A percentile compares a stretch with the other conserved stretches of the same genome.
These are phyloP conservation scores for Annona cherimola DNA, from an alignment of 164 flowering plant species.

Conservation along the genomic window DNA sequence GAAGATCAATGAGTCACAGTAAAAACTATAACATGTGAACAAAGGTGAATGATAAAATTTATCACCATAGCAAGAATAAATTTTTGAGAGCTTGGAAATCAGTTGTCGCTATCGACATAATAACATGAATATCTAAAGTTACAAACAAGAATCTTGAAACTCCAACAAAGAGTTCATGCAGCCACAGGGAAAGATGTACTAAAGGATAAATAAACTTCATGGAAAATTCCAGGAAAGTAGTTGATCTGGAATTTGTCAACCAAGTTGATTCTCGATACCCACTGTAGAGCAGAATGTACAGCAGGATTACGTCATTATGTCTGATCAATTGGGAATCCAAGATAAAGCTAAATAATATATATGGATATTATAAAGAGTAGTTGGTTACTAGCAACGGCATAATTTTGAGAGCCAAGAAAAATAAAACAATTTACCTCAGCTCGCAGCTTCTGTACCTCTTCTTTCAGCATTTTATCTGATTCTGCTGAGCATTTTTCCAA, in stretches of 20 bases:
- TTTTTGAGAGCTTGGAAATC: too few species aligned
- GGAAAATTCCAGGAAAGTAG: too few species aligned
- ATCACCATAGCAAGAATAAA: neutral
- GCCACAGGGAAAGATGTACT: too few species aligned
- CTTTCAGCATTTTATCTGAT: slow-evolving; percentile 29
- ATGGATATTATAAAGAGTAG: neutral
- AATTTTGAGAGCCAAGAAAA: slow-evolving; percentile 1
- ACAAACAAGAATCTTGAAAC: neutral
- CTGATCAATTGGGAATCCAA: neutral
- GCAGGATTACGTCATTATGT: too few species aligned
- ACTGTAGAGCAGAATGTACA: too few species aligned
- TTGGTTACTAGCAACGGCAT: neutral
- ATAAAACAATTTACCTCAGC: slow-evolving; percentile 36
- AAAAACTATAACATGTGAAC: neutral
- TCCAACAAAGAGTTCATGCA: too few species aligned
- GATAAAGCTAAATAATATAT: neutral
- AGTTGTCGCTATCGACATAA: too few species aligned
- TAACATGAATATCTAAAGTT: neutral
- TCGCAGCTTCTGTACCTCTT: slow-evolving; percentile 44
- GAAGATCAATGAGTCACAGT: slow-evolving; percentile 2
- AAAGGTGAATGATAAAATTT: neutral
- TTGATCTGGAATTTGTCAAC: too few species aligned
- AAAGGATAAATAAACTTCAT: too few species aligned
- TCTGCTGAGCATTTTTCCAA: slow-evolving; percentile 12
- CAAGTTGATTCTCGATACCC: too few species aligned